These are phyloP conservation scores for Suhomyces sp. DNA, from an alignment of 805 yeast genomes.

Conservation along the genomic window DNA sequence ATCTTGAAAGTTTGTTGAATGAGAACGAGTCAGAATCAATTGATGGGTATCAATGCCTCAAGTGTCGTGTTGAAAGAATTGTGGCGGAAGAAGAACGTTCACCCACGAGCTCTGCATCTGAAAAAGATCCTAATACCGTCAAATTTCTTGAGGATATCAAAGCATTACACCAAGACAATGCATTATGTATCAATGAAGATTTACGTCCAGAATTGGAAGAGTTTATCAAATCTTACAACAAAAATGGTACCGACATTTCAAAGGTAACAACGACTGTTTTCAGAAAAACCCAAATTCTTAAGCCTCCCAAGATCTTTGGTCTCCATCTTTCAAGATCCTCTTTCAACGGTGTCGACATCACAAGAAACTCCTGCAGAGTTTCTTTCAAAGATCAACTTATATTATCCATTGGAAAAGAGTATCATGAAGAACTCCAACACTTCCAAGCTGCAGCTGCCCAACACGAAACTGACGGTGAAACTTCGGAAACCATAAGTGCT, in stretches of 20 bases:
- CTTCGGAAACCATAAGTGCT: constrained; percentile 14
- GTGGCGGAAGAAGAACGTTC: constrained; percentile 28
- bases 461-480: constrained; percentile 15
- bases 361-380: constrained; percentile 75
- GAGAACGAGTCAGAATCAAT: constrained; percentile 64
- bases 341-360: constrained; percentile 62
- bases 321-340: constrained; percentile 87
- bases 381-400: constrained; percentile 55
- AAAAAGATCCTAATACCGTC: constrained; percentile 20
- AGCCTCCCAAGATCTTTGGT: constrained; percentile 69
- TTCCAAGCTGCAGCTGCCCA: constrained; percentile 25
- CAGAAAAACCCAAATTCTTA: constrained; percentile 58
- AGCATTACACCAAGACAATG: constrained; percentile 34
- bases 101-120: constrained; percentile 17
- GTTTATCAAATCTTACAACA: constrained; percentile 48
- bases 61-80: constrained; percentile 53
- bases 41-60: constrained; percentile 76
- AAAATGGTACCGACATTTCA: constrained; percentile 43
- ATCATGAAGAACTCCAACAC: constrained; percentile 34
- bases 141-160: constrained; percentile 18
- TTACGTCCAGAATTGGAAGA: constrained; percentile 49
- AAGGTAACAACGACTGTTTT: constrained; percentile 62
- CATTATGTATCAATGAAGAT: constrained; percentile 62
- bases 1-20: constrained; percentile 54
- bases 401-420: constrained; percentile 48